Base-by-base conservation (phyloP, 106 monocot species). In the Amphibolis antarctica region DNA sequence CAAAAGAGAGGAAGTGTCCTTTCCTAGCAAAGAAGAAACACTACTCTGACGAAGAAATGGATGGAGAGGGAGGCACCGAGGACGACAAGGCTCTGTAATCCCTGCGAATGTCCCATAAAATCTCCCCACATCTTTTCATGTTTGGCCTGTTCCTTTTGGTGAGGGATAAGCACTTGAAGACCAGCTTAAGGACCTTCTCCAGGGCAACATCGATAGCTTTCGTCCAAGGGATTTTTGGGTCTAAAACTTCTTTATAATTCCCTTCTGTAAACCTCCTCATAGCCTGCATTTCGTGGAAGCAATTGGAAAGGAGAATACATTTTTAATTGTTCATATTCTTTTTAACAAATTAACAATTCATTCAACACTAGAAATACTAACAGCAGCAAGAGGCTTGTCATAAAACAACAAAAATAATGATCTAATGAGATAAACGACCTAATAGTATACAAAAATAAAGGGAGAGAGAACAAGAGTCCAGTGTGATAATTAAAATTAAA, bases 111-210 rank as follows among this genome's bases (percentile, higher is more conserved):
- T 43, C 29, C 77, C 77, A 77, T 29, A 77, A 62, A 46, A 66
- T 54, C 61, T 77, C 71, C 0, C 59, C 77, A 53, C 77, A 77
- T 46, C 42, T 66, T 27, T 66, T 65, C 77, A 77, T 77, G 62
- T 46, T 18, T 0, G 77, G 71, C 20, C 77, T 59, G 31, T 19
- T 24, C 10, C 62, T 61, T 54, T 60, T 71, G 28, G 77, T 71
- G 22, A 54, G 66, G 20, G 66, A 66, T 26, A 77, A 55, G 62
- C 77, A 77, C 36, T 62, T 65, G 50, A 67, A 55, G 0, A 61
- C 60, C 0, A 77, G 66, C 45, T 71, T 71, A 17, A 71, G 62
- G n/a, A 72, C 46, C 67, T 72, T 77, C 25, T 77, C 77, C 67
- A 77, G 36, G 49, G 66, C 72, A 1, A 72, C 44, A 67, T 53